Evolutionary conservation across 805 yeast genomes (phyloP).

Genomic region (Candida maesae): DNA sequence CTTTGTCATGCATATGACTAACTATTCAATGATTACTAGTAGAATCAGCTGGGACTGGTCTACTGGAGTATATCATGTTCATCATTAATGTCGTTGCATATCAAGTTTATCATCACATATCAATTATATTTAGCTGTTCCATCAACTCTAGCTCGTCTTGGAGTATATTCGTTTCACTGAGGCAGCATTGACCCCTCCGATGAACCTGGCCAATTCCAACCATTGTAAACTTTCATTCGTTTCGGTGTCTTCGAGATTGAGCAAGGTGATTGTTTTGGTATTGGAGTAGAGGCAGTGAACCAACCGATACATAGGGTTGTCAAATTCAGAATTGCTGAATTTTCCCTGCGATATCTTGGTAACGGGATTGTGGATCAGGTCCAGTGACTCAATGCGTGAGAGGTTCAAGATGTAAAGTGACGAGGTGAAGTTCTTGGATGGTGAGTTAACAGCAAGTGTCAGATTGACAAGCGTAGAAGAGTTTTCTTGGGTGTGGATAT

Average conservation of each 20-base stretch:
- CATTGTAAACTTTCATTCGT: conserved; percentile 18
- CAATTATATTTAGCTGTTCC: too few species aligned
- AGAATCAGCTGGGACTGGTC: too few species aligned
- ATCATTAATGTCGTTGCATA: too few species aligned
- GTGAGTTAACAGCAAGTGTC: conserved; percentile 7
- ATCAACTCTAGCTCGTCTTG: neutral
- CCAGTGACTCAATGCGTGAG: conserved; percentile 12
- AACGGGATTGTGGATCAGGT: conserved; percentile 10
- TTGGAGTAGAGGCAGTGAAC: conserved; percentile 26
- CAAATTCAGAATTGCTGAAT: conserved; percentile 15
- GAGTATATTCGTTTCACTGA: conserved; percentile 20
- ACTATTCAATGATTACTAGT: too few species aligned
- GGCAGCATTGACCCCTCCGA: conserved; percentile 8
- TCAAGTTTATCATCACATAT: too few species aligned
- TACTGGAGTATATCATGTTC: too few species aligned
- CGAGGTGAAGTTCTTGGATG: conserved; percentile 10
- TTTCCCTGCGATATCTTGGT: conserved; percentile 12
- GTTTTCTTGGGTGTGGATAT: conserved; percentile 3
- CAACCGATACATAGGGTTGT: conserved; percentile 20
- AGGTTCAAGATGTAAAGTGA: conserved; percentile 12
- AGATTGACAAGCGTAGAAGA: conserved; percentile 14
- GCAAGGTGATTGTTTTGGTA: conserved; percentile 35
- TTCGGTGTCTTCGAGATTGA: conserved; percentile 26
- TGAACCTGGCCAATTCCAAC: conserved; percentile 13
- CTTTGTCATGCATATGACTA: too few species aligned